These are phyloP conservation scores for Antitrichia curtipendula DNA, from an alignment of 225 moss, liverwort and hornwort species.

Conservation along the genomic window DNA sequence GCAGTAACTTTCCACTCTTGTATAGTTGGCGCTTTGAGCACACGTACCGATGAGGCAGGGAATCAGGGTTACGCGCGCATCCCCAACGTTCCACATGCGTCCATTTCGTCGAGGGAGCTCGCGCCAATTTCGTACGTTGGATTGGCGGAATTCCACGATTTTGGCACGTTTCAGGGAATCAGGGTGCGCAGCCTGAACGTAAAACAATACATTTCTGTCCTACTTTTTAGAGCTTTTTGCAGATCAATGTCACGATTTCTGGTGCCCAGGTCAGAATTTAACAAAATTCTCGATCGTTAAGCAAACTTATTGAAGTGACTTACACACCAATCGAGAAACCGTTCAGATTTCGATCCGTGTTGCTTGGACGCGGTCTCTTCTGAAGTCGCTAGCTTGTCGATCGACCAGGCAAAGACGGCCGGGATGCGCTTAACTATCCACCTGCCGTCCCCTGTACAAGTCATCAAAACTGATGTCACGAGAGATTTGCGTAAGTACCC, in stretches of 20 bases:
- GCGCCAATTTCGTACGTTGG: neutral
- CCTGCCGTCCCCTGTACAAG: neutral
- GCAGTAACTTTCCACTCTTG: neutral
- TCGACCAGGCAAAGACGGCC: neutral
- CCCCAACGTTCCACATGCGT: too few species aligned
- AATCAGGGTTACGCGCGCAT: neutral
- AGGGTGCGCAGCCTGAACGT: neutral
- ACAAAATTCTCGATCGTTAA: neutral
- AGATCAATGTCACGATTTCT: too few species aligned
- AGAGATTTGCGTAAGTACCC: neutral
- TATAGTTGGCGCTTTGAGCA: neutral
- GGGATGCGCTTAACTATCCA: neutral
- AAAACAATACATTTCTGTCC: neutral
- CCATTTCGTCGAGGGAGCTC: neutral
- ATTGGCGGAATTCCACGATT: neutral
- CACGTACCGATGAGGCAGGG: neutral
- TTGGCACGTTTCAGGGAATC: neutral
- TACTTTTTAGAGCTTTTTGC: neutral
- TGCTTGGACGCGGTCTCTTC: neutral
- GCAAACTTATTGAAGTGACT: neutral
- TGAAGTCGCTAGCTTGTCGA: neutral
- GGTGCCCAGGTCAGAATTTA: neutral
- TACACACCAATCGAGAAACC: neutral
- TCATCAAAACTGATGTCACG: neutral
- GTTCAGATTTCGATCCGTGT: neutral